Evolutionary conservation across 2,329 filamentous ascomycete species (phyloP).

Genomic region (Cyclaneusma minus): DNA sequence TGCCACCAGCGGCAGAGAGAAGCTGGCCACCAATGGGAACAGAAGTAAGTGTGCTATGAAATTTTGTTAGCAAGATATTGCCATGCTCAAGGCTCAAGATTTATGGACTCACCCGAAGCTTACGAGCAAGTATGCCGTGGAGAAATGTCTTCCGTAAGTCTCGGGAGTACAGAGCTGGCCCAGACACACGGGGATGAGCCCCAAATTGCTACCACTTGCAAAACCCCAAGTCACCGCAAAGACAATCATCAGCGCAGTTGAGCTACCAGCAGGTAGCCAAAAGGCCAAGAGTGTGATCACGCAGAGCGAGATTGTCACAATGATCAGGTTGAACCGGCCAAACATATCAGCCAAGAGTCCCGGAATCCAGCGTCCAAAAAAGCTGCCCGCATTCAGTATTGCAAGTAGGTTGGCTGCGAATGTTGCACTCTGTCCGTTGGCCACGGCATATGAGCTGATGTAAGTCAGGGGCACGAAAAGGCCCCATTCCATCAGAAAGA

Average conservation of each 20-base stretch:
- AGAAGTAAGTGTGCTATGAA: constrained; percentile 40
- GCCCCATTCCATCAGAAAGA: constrained; percentile 63
- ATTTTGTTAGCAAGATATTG: constrained; percentile 2
- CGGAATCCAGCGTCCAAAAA: constrained; percentile 64
- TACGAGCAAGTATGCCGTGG: constrained; percentile 72
- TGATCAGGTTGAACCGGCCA: constrained; percentile 74
- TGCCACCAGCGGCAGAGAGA: constrained; percentile 36
- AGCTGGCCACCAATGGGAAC: constrained; percentile 58
- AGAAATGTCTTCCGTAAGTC: constrained; percentile 73
- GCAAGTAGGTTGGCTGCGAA: constrained; percentile 71
- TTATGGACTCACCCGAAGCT: constrained; percentile 50
- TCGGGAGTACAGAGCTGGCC: constrained; percentile 70
- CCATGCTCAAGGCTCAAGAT: constrained; percentile 3
- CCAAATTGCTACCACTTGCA: constrained; percentile 67
- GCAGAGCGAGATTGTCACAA: constrained; percentile 47
- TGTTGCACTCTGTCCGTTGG: constrained; percentile 42
- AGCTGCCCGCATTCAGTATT: constrained; percentile 70
- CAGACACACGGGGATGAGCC: constrained; percentile 71
- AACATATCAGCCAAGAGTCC: constrained; percentile 67
- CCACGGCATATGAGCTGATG: constrained; percentile 60
- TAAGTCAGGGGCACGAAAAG: constrained; percentile 75
- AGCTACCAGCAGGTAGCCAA: constrained; percentile 56
- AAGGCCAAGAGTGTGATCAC: constrained; percentile 51
- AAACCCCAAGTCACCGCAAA: constrained; percentile 74
- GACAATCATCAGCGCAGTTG: constrained; percentile 48